phyloP scores from a whole-genome alignment of 345 rosid species.

The Toxicodendron radicans region DNA sequence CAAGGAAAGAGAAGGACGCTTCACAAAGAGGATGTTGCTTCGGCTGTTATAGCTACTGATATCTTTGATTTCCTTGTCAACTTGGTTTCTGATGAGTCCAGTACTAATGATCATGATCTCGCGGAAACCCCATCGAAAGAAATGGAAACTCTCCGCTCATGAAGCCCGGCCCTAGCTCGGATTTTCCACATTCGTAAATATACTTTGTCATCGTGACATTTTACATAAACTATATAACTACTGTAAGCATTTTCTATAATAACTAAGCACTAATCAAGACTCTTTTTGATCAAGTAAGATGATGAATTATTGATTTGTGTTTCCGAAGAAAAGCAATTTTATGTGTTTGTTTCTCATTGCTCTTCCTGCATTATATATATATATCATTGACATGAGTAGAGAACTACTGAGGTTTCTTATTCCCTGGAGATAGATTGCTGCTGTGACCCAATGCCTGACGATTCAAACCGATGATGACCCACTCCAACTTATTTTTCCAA shows the following conservation, averaged over 20 bases:
- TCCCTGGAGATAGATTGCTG: no score
- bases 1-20: conserved; percentile 64
- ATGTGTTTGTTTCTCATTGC: no score
- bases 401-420: no score
- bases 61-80: conserved; percentile 57
- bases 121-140: not conserved
- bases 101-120: not conserved
- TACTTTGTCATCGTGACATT: not conserved
- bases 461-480: no score
- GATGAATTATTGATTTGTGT: no score
- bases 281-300: no score
- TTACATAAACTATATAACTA: not conserved
- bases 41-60: conserved; percentile 55
- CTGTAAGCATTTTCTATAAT: not conserved
- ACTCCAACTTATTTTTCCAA: no score
- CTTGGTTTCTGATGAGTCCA: conserved; percentile 33
- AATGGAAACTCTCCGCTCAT: not conserved
- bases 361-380: not conserved
- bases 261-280: not conserved
- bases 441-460: no score
- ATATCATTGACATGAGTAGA: not conserved
- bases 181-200: not conserved
- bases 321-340: no score
- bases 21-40: conserved; percentile 59
- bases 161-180: not conserved